Conservation (phyloP, 1,284 basidiomycete genomes). For the Phlebopus sp. region DNA sequence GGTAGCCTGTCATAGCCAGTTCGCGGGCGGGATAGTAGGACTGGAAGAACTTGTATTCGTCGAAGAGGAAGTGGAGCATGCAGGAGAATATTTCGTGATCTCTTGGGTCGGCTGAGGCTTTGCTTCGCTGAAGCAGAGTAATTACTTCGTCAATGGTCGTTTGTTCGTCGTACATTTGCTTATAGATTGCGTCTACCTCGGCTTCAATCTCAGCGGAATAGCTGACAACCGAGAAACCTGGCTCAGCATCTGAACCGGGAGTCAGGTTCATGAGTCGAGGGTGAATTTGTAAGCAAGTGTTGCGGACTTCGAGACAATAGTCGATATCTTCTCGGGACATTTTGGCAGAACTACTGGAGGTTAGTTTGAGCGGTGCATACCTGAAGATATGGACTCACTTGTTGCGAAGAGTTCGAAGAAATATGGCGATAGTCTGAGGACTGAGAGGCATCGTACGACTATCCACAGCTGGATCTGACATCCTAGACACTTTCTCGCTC, state of each 20-base stretch:
- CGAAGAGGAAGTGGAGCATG: constrained; percentile 98
- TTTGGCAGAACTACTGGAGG: constrained; percentile 49
- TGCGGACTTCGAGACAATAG: constrained; percentile 90
- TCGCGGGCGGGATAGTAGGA: constrained; percentile 93
- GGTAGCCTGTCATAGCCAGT: constrained; percentile 92
- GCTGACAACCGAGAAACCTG: constrained; percentile 86
- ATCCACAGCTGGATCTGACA: constrained; percentile 78
- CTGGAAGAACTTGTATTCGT: constrained; percentile 99
- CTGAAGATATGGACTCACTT: constrained; percentile 47
- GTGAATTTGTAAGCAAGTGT: constrained; percentile 92
- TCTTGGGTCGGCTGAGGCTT: constrained; percentile 77
- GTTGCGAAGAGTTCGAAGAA: constrained; percentile 82
- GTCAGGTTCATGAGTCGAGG: constrained; percentile 96
- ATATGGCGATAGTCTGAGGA: constrained; percentile 87
- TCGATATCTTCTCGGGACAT: constrained; percentile 80
- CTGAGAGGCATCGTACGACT: constrained; percentile 79
- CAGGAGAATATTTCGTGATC: constrained; percentile 98
- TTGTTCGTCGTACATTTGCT: constrained; percentile 96
- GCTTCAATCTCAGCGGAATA: constrained; percentile 89
- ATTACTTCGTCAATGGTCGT: constrained; percentile 95
- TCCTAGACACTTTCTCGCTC: constrained; percentile 75
- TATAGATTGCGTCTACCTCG: constrained; percentile 95
- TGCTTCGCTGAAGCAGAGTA: constrained; percentile 80
- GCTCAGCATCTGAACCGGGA: constrained; percentile 86
- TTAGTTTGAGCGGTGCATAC: not conserved